A percentile compares a stretch with the other conserved stretches of the same genome.
phyloP scores from a whole-genome alignment of 768 basidiomycete species.

The Amanita jacksonii region DNA sequence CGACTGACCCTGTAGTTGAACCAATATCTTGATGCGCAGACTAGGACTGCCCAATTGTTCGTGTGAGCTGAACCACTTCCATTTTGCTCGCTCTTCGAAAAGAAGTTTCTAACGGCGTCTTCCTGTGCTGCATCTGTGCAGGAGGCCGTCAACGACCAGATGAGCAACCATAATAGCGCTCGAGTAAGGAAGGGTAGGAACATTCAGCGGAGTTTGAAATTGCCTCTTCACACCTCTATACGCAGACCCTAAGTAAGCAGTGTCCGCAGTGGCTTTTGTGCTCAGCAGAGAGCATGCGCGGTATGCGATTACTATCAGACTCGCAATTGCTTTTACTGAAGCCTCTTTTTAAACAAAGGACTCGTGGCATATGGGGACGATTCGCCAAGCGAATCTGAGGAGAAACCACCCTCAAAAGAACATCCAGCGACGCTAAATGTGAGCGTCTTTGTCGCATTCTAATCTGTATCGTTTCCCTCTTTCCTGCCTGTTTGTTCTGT shows the following conservation, averaged over 20 bases:
- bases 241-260: too few relatives aligned
- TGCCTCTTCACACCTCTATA: too few relatives aligned
- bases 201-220: constrained; percentile 14
- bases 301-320: neutral
- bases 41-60: constrained; percentile 98
- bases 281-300: too few relatives aligned
- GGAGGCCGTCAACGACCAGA: constrained; percentile 23
- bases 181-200: constrained; percentile 20
- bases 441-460: constrained; percentile 40
- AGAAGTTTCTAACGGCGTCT: constrained; percentile 35
- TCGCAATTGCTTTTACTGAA: neutral
- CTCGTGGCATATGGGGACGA: constrained; percentile 59
- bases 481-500: constrained; percentile 46
- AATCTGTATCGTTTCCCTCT: constrained; percentile 48
- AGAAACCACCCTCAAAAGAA: constrained; percentile 24
- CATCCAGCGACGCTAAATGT: constrained; percentile 34
- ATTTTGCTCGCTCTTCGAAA: constrained; percentile 26
- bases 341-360: constrained; percentile 29
- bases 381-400: constrained; percentile 49
- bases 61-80: constrained; percentile 51
- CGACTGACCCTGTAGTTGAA: constrained; percentile 90
- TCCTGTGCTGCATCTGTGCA: constrained; percentile 23
- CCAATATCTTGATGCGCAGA: constrained; percentile 93
- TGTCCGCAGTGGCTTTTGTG: too few relatives aligned
- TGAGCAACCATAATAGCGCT: constrained; percentile 24